phyloP scores from a whole-genome alignment of 495 filamentous ascomycete genomes.

The Acidiella bohemica region DNA sequence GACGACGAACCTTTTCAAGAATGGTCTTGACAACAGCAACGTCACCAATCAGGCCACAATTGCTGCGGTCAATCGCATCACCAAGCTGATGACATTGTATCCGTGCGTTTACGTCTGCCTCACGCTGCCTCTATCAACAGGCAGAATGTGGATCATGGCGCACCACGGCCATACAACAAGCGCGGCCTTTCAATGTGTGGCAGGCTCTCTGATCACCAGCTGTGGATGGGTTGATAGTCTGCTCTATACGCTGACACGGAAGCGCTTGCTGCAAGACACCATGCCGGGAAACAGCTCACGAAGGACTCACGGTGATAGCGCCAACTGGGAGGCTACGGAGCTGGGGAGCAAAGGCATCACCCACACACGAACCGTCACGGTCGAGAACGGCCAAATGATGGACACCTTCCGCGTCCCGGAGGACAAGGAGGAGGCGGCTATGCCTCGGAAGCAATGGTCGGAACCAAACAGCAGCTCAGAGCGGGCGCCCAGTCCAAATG shows the following conservation, averaged over 20 bases:
- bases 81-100: slow-evolving; percentile 18
- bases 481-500: slow-evolving; percentile 6
- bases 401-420: neutral
- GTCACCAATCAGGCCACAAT: slow-evolving; percentile 3
- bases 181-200: slow-evolving; percentile 6
- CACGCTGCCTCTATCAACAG: slow-evolving; percentile 17
- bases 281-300: slow-evolving; percentile 12
- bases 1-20: slow-evolving; percentile 13
- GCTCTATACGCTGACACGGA: slow-evolving; percentile 20
- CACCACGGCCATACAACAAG: slow-evolving; percentile 6
- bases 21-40: neutral
- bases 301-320: neutral
- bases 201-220: slow-evolving; percentile 17
- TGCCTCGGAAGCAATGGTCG: neutral
- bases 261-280: slow-evolving; percentile 16
- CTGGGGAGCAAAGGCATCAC: slow-evolving; percentile 18
- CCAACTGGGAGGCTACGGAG: slow-evolving; percentile 11
- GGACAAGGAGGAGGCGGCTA: neutral
- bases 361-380: slow-evolving; percentile 18
- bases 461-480: neutral
- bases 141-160: slow-evolving; percentile 16
- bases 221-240: slow-evolving; percentile 21
- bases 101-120: slow-evolving; percentile 19
- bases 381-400: slow-evolving; percentile 10
- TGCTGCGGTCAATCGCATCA: slow-evolving; percentile 12